Conservation (phyloP, 2,329 filamentous ascomycete genomes). For the Cryphonectria naterciae region DNA sequence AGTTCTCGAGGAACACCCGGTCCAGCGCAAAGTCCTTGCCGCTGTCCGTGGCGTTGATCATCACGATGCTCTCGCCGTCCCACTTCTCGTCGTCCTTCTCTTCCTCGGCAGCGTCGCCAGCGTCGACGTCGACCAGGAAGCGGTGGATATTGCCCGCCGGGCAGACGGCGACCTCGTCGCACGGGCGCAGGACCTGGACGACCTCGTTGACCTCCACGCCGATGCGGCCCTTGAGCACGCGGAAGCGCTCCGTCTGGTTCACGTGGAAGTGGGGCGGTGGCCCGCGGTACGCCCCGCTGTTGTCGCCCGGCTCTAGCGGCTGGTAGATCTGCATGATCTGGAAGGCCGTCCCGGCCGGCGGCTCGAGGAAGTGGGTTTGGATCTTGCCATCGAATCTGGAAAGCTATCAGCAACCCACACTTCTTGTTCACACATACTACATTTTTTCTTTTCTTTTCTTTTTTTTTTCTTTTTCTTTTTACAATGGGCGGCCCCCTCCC, state of each 20-base stretch:
- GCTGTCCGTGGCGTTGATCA: conserved; percentile 35
- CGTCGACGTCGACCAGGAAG: conserved; percentile 33
- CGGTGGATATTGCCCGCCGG: conserved; percentile 34
- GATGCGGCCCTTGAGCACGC: conserved; percentile 35
- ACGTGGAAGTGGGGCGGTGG: conserved; percentile 40
- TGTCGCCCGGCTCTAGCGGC: conserved; percentile 26
- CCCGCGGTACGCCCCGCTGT: conserved; percentile 20
- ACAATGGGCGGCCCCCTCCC: too few species aligned
- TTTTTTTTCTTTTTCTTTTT: too few species aligned
- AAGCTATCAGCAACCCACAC: too few species aligned
- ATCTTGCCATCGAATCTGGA: conserved; percentile 34
- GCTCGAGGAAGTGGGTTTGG: conserved; percentile 35
- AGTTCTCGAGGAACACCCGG: conserved; percentile 42
- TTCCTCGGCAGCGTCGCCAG: too few species aligned
- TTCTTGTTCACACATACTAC: too few species aligned
- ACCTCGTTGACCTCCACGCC: conserved; percentile 36
- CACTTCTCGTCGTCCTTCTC: background rate
- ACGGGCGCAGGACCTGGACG: conserved; percentile 33
- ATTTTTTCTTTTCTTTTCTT: too few species aligned
- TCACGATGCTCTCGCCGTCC: conserved; percentile 30
- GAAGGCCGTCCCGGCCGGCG: conserved; percentile 36
- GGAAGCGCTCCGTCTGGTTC: conserved; percentile 39
- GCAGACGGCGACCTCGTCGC: conserved; percentile 36
- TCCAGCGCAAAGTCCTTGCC: conserved; percentile 38
- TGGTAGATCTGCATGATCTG: conserved; percentile 36